Percentiles rank a stretch among this genome's conserved stretches.
Conservation (phyloP, 2,329 filamentous ascomycete species). For the Colletotrichum sansevieriae region DNA sequence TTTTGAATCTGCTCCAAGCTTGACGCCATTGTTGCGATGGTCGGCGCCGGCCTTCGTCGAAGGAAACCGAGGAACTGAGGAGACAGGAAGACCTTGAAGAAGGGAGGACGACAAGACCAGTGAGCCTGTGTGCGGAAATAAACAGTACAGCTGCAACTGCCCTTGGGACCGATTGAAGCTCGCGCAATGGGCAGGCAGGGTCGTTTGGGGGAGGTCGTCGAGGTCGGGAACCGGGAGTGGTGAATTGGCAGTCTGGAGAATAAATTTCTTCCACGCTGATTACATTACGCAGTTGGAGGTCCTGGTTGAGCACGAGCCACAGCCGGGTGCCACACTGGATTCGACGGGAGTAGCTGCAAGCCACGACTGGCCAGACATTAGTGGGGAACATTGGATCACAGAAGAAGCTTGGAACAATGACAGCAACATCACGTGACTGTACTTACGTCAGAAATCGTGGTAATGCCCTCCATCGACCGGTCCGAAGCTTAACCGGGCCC, state of each 20-base stretch:
- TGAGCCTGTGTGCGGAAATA: background rate
- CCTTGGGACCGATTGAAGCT: conserved; percentile 30
- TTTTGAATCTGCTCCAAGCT: conserved; percentile 60
- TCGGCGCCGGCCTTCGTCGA: conserved; percentile 46
- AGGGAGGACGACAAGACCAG: conserved; percentile 39
- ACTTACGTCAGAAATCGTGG: background rate
- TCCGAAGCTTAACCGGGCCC: conserved; percentile 37
- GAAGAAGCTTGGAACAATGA: conserved; percentile 5
- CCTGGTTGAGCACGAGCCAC: conserved; percentile 41
- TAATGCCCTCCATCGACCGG: background rate
- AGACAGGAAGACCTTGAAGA: conserved; percentile 42
- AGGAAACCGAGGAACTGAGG: conserved; percentile 46
- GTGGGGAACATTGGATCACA: conserved; percentile 11
- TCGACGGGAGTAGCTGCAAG: conserved; percentile 25
- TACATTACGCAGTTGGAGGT: conserved; percentile 41
- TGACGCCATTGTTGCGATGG: conserved; percentile 63
- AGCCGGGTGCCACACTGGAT: conserved; percentile 17
- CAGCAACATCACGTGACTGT: conserved; percentile 14
- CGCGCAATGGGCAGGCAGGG: conserved; percentile 38
- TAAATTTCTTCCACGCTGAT: conserved; percentile 44
- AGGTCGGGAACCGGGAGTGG: conserved; percentile 27
- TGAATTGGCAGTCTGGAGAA: conserved; percentile 39
- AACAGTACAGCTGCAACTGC: conserved; percentile 33
- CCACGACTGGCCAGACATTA: conserved; percentile 18
- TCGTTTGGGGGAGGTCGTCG: conserved; percentile 34